Evolutionary conservation across 352 stramenopile genomes (phyloP), one percentile per base, ranked within the genome.

Genomic region (Globisporangium perplexum): DNA sequence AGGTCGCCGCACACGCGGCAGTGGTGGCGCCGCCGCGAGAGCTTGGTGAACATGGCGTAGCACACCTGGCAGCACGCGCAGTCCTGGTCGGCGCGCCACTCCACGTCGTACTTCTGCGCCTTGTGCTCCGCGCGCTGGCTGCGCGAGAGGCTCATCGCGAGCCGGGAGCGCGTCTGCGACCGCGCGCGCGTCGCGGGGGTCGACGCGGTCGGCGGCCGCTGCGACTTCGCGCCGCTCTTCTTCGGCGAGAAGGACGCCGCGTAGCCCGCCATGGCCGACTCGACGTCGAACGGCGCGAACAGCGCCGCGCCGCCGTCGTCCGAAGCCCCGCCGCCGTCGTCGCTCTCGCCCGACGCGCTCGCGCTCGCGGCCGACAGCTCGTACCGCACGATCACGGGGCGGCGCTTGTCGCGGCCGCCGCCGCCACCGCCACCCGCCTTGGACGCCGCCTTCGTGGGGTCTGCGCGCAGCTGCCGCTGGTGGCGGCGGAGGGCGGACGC

Each of bases 1-100:
- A 93, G 60, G 50, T 88, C 73, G 46, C 83, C 83, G 50, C 83
- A 93, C 22, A 91, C 66, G 46, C 83, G 78, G 57, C 83, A 93
- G 52, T 93, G 83, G 62, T 91, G 81, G 10, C 82, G 82, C 1
- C 83, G 80, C 2, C 77, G 74, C 39, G 78, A 79, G 33, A 89
- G 69, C 55, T 79, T 88, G 22, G 77, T 85, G 62, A 90, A 90
- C 58, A 79, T 74, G 44, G 72, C 63, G 60, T 76, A 83, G 53
- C 80, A 90, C 42, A 88, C 63, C 60, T 84, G 74, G 55, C 80
- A 90, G 53, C 79, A 83, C 42, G 56, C 30, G 31, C 62, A 77
- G 20, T 85, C 77, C 50, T 77, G 57, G 58, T 90, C 80, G 18
- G 69, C 55, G 47, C 69, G 74, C 80, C 80, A 90, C 28, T 72